Evolutionary conservation across 148 eudicot species (phyloP), one percentile per base, ranked within the genome.

Genomic region (Arbutus unedo): DNA sequence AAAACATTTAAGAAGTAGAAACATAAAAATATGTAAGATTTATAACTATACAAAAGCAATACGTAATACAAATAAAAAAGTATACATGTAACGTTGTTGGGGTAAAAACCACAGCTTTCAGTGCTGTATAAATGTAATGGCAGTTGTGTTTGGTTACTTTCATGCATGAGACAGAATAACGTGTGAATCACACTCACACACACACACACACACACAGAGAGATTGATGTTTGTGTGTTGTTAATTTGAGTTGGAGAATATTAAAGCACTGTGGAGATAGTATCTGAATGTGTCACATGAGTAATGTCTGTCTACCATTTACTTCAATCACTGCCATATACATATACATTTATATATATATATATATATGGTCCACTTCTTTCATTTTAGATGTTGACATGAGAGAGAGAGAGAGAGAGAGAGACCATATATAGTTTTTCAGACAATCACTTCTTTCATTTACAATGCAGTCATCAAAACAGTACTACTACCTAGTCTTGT

Each of bases 331-430:
- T 79, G 57, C 73, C 81, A 70, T 31, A 31, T 31, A 31, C 38
- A 31, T 31, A 31, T 1, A 31, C 1, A 31, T 31, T 0, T 31
- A 31, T 31, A n/a, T n/a, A n/a, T n/a, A n/a, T n/a, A n/a, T n/a
- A n/a, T n/a, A n/a, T n/a, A n/a, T n/a, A 45, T 68, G 85, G 85
- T 83, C 85, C 85, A 79, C 82, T 41, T 71, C 68, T 56, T 83
- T 71, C 55, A 71, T 70, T 83, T 67, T 23, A 54, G 85, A 83
- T 56, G 78, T 56, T 8, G 85, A 72, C 78, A 47, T 74, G 79
- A 82, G 74, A 66, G 43, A 15, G 8, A 43, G 16, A 31, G 38
- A 31, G 38, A 31, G 38, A 31, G 38, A 31, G 0, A 31, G 38
- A 31, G 0, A 31, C 38, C 38, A 31, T 31, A 31, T 31, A 31